Percentiles rank a stretch among this genome's conserved stretches.
These are phyloP conservation scores for Claviceps pusilla DNA, from an alignment of 2,329 filamentous ascomycete species.

Conservation along the genomic window DNA sequence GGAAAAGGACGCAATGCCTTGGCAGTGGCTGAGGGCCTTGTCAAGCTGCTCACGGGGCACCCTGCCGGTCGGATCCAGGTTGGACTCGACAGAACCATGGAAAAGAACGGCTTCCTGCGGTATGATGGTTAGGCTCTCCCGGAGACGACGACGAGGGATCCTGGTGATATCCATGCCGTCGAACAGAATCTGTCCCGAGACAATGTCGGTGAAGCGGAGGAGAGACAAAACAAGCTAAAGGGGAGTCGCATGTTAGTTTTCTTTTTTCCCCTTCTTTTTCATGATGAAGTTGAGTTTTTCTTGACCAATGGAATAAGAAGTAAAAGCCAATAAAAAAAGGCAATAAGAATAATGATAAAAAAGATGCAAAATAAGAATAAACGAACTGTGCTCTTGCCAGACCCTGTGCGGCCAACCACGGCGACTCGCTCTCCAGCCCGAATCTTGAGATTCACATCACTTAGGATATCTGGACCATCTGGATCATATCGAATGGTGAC, in stretches of 20 bases:
- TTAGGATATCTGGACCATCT: slow-evolving; percentile 33
- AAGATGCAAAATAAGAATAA: not conserved
- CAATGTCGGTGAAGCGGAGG: slow-evolving; percentile 36
- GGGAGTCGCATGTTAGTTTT: too few relatives aligned
- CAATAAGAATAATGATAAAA: too few relatives aligned
- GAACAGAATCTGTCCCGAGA: slow-evolving; percentile 37
- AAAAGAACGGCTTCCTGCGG: slow-evolving; percentile 45
- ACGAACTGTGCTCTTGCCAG: slow-evolving; percentile 58
- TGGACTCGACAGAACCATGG: slow-evolving; percentile 35
- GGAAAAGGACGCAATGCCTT: slow-evolving; percentile 40
- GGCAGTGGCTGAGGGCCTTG: slow-evolving; percentile 46
- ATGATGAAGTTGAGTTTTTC: too few relatives aligned
- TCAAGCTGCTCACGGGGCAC: slow-evolving; percentile 38
- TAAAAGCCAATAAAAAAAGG: not conserved
- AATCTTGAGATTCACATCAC: slow-evolving; percentile 34
- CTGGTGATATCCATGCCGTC: slow-evolving; percentile 41
- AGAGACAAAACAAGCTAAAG: slow-evolving; percentile 36
- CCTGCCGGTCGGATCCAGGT: slow-evolving; percentile 50
- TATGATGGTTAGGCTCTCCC: slow-evolving; percentile 41
- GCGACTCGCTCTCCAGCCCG: slow-evolving; percentile 60
- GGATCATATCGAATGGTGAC: slow-evolving; percentile 34
- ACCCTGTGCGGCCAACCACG: slow-evolving; percentile 66
- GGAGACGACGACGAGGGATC: slow-evolving; percentile 33
- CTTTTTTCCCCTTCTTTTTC: too few relatives aligned
- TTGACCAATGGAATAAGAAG: too few relatives aligned